phyloP scores from a whole-genome alignment of 2,329 filamentous ascomycete species.

The Aspergillus versicolor region DNA sequence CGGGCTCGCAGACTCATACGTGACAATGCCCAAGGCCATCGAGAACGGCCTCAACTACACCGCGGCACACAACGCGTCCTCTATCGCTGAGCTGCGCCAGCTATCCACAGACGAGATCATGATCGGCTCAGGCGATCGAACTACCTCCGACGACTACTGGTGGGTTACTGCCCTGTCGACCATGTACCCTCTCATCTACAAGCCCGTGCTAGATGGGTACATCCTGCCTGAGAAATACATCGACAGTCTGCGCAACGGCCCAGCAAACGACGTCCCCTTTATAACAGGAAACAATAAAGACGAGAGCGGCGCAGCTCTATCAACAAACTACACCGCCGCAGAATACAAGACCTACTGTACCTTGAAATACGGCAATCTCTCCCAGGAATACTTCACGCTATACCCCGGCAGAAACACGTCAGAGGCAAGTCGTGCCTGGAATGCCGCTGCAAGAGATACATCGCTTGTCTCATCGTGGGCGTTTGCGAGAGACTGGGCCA shows the following conservation, averaged over 20 bases:
- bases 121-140: slow-evolving; percentile 25
- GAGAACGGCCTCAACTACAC: slow-evolving; percentile 27
- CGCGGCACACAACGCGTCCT: slow-evolving; percentile 23
- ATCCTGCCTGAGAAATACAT: slow-evolving; percentile 28
- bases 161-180: slow-evolving; percentile 30
- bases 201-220: slow-evolving; percentile 27
- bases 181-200: slow-evolving; percentile 30
- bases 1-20: slow-evolving; percentile 30
- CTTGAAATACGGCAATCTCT: slow-evolving; percentile 35
- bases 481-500: slow-evolving; percentile 30
- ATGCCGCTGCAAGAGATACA: slow-evolving; percentile 27
- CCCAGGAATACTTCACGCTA: slow-evolving; percentile 25
- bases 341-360: slow-evolving; percentile 26
- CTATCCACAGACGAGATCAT: slow-evolving; percentile 26
- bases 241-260: slow-evolving; percentile 24
- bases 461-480: slow-evolving; percentile 28
- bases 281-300: slow-evolving; percentile 39
- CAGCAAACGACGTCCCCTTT: slow-evolving; percentile 36
- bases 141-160: slow-evolving; percentile 20
- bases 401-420: slow-evolving; percentile 26
- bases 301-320: slow-evolving; percentile 27
- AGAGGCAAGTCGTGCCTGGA: slow-evolving; percentile 24
- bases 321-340: slow-evolving; percentile 24
- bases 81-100: slow-evolving; percentile 22
- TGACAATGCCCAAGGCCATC: slow-evolving; percentile 27